phyloP scores from a whole-genome alignment of 2,329 filamentous ascomycete genomes.

The Fusarium sp. region DNA sequence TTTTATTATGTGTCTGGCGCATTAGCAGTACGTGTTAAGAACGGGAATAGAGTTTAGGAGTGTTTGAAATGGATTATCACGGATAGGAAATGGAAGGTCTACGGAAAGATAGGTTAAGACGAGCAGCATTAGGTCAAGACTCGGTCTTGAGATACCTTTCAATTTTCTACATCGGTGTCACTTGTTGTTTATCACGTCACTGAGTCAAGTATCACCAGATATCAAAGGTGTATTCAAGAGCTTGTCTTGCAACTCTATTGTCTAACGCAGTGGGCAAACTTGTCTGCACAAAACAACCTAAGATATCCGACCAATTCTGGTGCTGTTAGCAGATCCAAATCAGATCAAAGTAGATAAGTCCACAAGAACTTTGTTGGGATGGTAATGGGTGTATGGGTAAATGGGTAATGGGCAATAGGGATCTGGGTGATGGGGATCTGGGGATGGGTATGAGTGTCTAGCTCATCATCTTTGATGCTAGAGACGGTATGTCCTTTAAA shows the following conservation, averaged over 20 bases:
- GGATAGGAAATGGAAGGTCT: neutral
- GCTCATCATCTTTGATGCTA: too few relatives aligned
- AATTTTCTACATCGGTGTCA: constrained; percentile 10
- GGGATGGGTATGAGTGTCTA: too few relatives aligned
- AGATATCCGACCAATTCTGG: too few relatives aligned
- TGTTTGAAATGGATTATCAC: constrained; percentile 9
- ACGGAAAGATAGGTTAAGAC: neutral
- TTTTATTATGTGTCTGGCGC: constrained; percentile 23
- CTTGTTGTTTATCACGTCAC: neutral
- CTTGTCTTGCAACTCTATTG: neutral
- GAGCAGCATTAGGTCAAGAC: constrained; percentile 1
- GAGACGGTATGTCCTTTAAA: too few relatives aligned
- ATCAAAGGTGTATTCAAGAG: neutral
- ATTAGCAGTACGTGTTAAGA: constrained; percentile 29
- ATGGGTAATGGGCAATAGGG: too few relatives aligned
- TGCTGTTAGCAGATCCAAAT: too few relatives aligned
- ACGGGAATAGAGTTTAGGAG: constrained; percentile 26
- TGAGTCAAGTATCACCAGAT: neutral
- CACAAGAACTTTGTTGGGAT: too few relatives aligned
- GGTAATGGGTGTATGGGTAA: too few relatives aligned
- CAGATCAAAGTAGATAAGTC: too few relatives aligned
- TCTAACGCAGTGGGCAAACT: neutral
- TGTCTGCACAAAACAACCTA: neutral
- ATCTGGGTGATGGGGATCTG: too few relatives aligned
- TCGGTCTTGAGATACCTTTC: constrained; percentile 1